phyloP scores from a whole-genome alignment of 192 early-diverging fungal genomes.

The Coemansia sp. region DNA sequence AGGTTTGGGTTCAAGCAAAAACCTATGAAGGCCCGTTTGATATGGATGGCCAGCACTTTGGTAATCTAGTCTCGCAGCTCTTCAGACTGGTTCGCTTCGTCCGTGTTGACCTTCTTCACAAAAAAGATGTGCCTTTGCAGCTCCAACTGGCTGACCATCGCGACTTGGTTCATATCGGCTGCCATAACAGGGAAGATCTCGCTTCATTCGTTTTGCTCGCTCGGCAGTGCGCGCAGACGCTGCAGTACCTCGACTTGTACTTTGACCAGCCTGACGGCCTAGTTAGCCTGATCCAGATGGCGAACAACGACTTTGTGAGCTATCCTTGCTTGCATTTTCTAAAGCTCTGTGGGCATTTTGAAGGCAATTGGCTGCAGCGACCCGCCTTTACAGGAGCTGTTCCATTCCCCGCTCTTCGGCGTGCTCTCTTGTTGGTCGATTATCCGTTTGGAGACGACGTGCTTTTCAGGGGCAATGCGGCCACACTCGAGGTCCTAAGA shows the following conservation, averaged over 20 bases:
- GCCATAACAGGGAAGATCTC: neutral
- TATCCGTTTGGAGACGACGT: conserved; percentile 3
- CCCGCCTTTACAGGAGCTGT: neutral
- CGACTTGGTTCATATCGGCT: neutral
- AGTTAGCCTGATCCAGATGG: neutral
- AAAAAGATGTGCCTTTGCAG: neutral
- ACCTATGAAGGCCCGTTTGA: neutral
- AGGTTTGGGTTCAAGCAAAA: neutral
- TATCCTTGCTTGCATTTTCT: neutral
- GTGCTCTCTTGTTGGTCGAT: neutral
- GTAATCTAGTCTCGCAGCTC: neutral
- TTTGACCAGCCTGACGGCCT: neutral
- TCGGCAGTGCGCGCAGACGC: neutral
- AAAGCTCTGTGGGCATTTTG: too few species aligned
- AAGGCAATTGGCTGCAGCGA: neutral
- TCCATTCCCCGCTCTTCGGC: neutral
- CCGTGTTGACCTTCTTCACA: neutral
- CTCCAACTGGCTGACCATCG: neutral
- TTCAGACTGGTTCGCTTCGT: neutral
- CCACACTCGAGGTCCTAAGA: neutral
- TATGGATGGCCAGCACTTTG: neutral
- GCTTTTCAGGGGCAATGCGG: too few species aligned
- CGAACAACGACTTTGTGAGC: neutral
- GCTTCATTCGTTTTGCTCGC: neutral
- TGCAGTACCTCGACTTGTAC: neutral